phyloP scores from a whole-genome alignment of 140 eudicot genomes.

The Bidens hawaiensis region DNA sequence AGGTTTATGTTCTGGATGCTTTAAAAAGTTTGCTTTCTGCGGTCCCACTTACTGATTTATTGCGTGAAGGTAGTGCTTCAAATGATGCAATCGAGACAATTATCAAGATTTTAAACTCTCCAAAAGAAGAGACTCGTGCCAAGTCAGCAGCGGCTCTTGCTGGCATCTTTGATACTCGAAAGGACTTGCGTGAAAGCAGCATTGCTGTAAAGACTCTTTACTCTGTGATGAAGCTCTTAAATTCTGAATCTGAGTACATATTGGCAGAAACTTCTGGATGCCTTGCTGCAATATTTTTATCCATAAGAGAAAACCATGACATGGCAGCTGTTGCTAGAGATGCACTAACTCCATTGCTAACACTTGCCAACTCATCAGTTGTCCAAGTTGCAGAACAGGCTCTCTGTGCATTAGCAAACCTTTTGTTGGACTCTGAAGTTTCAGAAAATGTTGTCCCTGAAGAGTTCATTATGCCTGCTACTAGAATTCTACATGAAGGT shows the following conservation, averaged over 20 bases:
- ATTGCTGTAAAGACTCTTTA: constrained; percentile 71
- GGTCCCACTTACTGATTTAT: constrained; percentile 67
- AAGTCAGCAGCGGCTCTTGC: constrained; percentile 88
- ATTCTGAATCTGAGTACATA: constrained; percentile 64
- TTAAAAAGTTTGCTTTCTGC: constrained; percentile 79
- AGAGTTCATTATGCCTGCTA: constrained; percentile 72
- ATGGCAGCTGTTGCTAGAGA: constrained; percentile 80
- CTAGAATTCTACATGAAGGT: constrained; percentile 82
- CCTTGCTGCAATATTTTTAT: constrained; percentile 84
- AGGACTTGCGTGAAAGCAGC: constrained; percentile 93
- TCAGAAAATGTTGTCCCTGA: constrained; percentile 64
- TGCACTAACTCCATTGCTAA: constrained; percentile 52
- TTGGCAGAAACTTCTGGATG: constrained; percentile 69
- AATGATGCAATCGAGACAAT: constrained; percentile 95
- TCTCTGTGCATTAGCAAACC: constrained; percentile 80
- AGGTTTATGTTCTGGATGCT: constrained; percentile 88
- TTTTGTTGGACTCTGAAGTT: constrained; percentile 72
- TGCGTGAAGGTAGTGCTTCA: constrained; percentile 94
- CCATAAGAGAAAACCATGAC: constrained; percentile 74
- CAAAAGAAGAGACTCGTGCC: constrained; percentile 85
- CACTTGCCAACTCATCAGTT: constrained; percentile 64
- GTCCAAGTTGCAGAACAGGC: constrained; percentile 89
- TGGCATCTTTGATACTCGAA: constrained; percentile 73
- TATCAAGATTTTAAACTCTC: constrained; percentile 62
- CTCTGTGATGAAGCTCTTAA: constrained; percentile 67